A percentile compares a stretch with the other conserved stretches of the same genome.
Evolutionary conservation across 1,284 basidiomycete genomes (phyloP).

Genomic region (Puccinia polysora): DNA sequence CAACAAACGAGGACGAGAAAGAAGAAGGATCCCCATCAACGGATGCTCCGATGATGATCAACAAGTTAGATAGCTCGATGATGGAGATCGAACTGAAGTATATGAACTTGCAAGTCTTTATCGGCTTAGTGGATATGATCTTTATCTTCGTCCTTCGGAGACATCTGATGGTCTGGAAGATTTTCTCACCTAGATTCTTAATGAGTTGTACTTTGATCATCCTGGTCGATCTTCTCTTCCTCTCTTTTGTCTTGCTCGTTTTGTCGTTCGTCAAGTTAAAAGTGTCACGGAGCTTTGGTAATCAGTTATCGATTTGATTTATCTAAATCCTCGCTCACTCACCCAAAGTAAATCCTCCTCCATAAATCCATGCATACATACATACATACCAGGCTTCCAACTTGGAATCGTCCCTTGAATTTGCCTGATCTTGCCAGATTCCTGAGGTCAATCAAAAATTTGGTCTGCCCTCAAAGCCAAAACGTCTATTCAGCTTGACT

Average conservation of each 20-base stretch:
- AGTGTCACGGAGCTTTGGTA: slow-evolving; percentile 43
- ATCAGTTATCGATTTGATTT: neutral
- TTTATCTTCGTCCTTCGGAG: slow-evolving; percentile 73
- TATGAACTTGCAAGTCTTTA: slow-evolving; percentile 65
- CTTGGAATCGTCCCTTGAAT: no score
- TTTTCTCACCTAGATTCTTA: slow-evolving; percentile 94
- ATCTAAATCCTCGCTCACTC: no score
- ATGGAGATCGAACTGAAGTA: slow-evolving; percentile 62
- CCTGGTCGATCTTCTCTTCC: slow-evolving; percentile 56
- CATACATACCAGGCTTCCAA: no score
- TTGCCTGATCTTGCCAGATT: no score
- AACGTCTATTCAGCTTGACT: no score
- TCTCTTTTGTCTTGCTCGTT: slow-evolving; percentile 46
- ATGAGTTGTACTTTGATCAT: slow-evolving; percentile 59
- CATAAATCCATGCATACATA: no score
- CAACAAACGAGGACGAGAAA: slow-evolving; percentile 45
- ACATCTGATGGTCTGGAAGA: slow-evolving; percentile 99
- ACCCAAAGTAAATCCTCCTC: no score
- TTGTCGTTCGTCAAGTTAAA: slow-evolving; percentile 39
- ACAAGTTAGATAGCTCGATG: neutral
- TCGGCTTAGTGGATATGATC: slow-evolving; percentile 68
- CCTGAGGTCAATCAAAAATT: no score
- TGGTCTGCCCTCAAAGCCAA: no score
- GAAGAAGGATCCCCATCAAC: slow-evolving; percentile 48
- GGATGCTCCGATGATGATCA: slow-evolving; percentile 53